Base-by-base conservation (phyloP, 2,329 filamentous ascomycete genomes). In the Phoma herbarum region DNA sequence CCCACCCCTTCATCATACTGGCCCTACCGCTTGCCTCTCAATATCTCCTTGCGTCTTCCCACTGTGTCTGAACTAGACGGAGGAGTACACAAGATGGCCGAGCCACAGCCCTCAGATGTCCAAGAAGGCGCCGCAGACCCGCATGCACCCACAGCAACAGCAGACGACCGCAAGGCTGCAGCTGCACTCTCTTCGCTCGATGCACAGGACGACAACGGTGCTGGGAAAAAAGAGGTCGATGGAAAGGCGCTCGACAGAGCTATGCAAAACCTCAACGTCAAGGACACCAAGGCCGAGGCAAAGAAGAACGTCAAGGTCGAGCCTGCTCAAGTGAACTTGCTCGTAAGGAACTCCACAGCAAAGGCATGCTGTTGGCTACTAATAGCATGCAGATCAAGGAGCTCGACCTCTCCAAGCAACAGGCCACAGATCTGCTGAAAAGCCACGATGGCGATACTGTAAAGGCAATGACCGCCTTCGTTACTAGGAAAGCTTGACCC, bases 151-250 rank as follows among this genome's bases (percentile, higher is more conserved):
- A 78, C 80, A 6, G 72, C 76, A 37, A 90, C 88, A 77, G 89
- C 90, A 71, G 90, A 92, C 77, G 90, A 92, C 79, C 88, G 89
- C 77, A 92, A 92, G 78, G 89, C 90, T 44, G 89, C 89, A 39
- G 88, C 88, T 7, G 90, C 90, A 28, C 85, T 93, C 59, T 89
- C 88, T 46, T 85, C 84, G 61, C 87, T 93, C 65, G 90, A 92
- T 73, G 75, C 78, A 35, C 81, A 80, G 57, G 80, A 81, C 54
- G 82, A 83, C n/a, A 43, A n/a, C 46, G 82, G 77, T 18, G 71
- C 78, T 2, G 77, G 80, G 45, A 83, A 84, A 70, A 84, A 85
- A 62, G 81, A 88, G 62, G 85, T 90, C 66, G 90, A 93, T 74
- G 80, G 86, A 51, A 89, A 89, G 60, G 90, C 90, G 63, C 84